A percentile compares a stretch with the other conserved stretches of the same genome.
These are phyloP conservation scores for Blastocrithidia nonstop DNA, from an alignment of 208 protist species.

Conservation along the genomic window DNA sequence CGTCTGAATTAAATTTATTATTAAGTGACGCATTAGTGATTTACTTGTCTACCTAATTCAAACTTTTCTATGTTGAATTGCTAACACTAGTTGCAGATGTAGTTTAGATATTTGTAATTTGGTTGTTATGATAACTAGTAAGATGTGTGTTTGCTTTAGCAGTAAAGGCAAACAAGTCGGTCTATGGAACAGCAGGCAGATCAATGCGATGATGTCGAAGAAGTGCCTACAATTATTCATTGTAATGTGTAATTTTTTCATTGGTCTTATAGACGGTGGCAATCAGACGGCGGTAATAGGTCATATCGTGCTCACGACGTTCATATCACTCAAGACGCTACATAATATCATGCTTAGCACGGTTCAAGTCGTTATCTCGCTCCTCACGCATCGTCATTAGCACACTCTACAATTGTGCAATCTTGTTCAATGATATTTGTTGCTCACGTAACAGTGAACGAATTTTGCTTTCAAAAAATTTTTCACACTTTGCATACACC, in stretches of 20 bases:
- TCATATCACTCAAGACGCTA: conserved; percentile 39
- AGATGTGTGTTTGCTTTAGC: conserved; percentile 8
- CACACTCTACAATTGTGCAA: conserved; percentile 18
- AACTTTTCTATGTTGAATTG: no score
- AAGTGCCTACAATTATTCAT: conserved; percentile 34
- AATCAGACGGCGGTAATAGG: conserved; percentile 46
- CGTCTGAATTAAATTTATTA: no score
- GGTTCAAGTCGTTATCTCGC: conserved; percentile 38
- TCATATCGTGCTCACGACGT: conserved; percentile 53
- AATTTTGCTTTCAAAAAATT: conserved; percentile 55
- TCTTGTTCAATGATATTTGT: conserved; percentile 11
- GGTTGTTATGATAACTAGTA: neutral
- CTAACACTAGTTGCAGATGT: no score
- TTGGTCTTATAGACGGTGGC: conserved; percentile 62
- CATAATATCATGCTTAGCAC: conserved; percentile 40
- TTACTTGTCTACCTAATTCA: neutral
- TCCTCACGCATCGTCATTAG: conserved; percentile 27
- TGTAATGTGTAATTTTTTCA: conserved; percentile 34
- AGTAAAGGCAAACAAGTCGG: conserved; percentile 24
- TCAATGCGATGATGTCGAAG: conserved; percentile 36
- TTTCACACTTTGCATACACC: conserved; percentile 29
- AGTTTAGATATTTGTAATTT: conserved; percentile 2
- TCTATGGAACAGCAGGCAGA: conserved; percentile 15
- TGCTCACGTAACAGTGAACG: conserved; percentile 28
- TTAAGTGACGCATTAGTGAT: no score